phyloP scores from a whole-genome alignment of 805 yeast species.

The Wickerhamiella qilinensis region DNA sequence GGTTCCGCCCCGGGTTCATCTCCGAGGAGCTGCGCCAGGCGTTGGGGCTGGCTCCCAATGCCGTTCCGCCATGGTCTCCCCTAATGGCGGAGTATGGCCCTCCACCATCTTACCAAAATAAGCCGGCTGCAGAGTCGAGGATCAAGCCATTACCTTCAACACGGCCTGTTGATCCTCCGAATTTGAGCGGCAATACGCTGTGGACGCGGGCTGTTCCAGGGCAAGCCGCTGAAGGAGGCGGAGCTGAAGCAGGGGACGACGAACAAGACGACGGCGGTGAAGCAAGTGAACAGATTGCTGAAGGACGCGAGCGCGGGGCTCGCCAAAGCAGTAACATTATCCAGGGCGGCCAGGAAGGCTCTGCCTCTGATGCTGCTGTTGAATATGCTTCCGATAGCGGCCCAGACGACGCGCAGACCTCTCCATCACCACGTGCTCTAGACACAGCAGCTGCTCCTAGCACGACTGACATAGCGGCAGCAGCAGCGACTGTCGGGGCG shows the following conservation, averaged over 20 bases:
- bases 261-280: neutral
- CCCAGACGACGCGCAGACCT: too few relatives aligned
- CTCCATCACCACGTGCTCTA: too few relatives aligned
- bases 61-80: conserved; percentile 66
- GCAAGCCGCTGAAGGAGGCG: neutral
- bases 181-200: too few relatives aligned
- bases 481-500: too few relatives aligned
- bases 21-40: conserved; percentile 51
- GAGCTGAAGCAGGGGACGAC: neutral
- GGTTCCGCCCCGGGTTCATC: conserved; percentile 50
- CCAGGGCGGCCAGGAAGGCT: too few relatives aligned
- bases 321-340: too few relatives aligned
- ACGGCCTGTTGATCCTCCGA: too few relatives aligned
- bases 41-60: conserved; percentile 42
- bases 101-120: conserved; percentile 60
- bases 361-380: too few relatives aligned
- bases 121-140: neutral
- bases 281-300: neutral
- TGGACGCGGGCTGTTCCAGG: neutral
- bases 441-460: too few relatives aligned
- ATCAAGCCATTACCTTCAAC: neutral
- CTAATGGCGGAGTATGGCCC: conserved; percentile 57
- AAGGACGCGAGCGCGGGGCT: neutral
- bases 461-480: too few relatives aligned
- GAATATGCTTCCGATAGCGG: too few relatives aligned